These are phyloP conservation scores for Lichtheimia hyalospora DNA, from an alignment of 371 early-diverging fungal species.

Conservation along the genomic window DNA sequence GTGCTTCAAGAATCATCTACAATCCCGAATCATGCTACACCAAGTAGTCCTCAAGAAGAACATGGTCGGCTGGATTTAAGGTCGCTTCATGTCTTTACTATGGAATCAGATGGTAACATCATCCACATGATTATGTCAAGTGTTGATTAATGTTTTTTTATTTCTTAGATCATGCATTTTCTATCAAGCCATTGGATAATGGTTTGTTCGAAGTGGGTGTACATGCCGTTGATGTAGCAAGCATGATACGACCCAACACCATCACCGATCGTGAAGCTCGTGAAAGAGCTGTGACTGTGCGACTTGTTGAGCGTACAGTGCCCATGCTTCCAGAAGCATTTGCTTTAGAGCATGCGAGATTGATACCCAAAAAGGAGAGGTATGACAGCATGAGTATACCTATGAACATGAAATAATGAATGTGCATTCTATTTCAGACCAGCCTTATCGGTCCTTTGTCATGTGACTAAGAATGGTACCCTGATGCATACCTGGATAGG, in stretches of 20 bases:
- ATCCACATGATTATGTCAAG: too few species aligned
- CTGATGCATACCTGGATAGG: slow-evolving; percentile 53
- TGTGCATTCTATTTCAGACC: slow-evolving; percentile 5
- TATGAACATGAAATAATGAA: not conserved
- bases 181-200: slow-evolving; percentile 19
- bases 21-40: not conserved
- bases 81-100: slow-evolving; percentile 17
- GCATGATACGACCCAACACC: slow-evolving; percentile 69
- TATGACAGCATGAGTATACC: slow-evolving; percentile 26
- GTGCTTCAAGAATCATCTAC: slow-evolving; percentile 12
- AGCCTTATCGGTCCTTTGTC: slow-evolving; percentile 61
- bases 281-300: slow-evolving; percentile 77
- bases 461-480: slow-evolving; percentile 54
- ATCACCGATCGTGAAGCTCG: slow-evolving; percentile 79
- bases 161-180: slow-evolving; percentile 20
- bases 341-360: slow-evolving; percentile 70
- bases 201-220: slow-evolving; percentile 69
- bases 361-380: slow-evolving; percentile 66
- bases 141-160: not conserved
- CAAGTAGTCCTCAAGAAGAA: not conserved
- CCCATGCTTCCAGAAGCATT: slow-evolving; percentile 88
- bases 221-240: slow-evolving; percentile 91
- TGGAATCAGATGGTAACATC: not conserved
- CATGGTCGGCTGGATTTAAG: slow-evolving; percentile 18
- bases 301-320: slow-evolving; percentile 74